Evolutionary conservation across 23 red algal genomes (phyloP).

Genomic region (Gracilaria gracilis): DNA sequence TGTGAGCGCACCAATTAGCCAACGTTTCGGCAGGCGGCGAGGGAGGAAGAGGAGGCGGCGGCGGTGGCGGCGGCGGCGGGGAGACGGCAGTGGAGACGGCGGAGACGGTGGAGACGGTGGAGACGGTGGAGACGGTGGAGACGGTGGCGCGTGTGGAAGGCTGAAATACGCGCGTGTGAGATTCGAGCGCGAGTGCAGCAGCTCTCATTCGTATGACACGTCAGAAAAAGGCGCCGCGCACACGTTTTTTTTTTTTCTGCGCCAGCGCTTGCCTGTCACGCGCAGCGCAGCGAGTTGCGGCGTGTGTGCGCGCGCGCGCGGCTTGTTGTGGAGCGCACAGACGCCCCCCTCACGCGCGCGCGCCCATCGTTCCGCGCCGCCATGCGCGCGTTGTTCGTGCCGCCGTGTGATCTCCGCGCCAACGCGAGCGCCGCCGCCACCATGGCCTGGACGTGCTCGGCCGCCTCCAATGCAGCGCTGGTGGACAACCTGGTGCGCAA

Average conservation of each 20-base stretch:
- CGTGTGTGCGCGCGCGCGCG: background rate
- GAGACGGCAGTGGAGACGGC: background rate
- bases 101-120: background rate
- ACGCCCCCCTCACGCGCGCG: no score
- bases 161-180: conserved; percentile 18
- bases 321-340: no score
- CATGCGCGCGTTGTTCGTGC: background rate
- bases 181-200: background rate
- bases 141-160: background rate
- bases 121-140: background rate
- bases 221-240: conserved; percentile 21
- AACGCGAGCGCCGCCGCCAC: background rate
- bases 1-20: no score
- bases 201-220: conserved; percentile 40
- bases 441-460: conserved; percentile 91
- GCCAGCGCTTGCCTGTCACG: background rate
- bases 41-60: background rate
- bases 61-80: background rate
- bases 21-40: no score
- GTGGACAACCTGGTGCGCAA: conserved; percentile 66
- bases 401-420: background rate
- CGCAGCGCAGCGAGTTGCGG: background rate
- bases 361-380: background rate
- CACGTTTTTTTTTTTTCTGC: no score
- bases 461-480: conserved; percentile 70